Evolutionary conservation across 192 early-diverging fungal genomes (phyloP).

Genomic region (Haplosporangium gracile): DNA sequence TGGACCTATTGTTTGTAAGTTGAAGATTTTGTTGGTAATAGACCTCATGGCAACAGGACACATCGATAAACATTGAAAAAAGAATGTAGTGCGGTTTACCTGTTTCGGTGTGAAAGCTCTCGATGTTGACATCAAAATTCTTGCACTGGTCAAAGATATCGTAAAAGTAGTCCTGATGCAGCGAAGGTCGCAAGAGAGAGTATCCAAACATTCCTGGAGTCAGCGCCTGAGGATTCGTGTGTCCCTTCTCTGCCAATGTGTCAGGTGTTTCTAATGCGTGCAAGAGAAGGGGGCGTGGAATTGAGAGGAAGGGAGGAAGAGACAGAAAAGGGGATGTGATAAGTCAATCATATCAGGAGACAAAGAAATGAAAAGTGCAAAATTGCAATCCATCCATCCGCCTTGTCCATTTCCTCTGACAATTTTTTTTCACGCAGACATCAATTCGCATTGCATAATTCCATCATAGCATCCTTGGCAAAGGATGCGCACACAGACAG

Average conservation of each 20-base stretch:
- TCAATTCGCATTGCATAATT: background rate
- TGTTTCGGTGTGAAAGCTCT: slow-evolving; percentile 87
- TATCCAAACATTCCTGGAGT: slow-evolving; percentile 91
- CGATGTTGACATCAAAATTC: slow-evolving; percentile 72
- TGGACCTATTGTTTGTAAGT: slow-evolving; percentile 62
- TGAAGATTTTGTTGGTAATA: background rate
- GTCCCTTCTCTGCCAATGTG: slow-evolving; percentile 71
- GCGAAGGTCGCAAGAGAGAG: slow-evolving; percentile 72
- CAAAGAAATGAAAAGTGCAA: background rate
- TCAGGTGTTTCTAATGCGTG: slow-evolving; percentile 73
- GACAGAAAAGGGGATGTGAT: background rate
- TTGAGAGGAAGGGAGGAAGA: too few relatives aligned
- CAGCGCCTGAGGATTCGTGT: slow-evolving; percentile 66
- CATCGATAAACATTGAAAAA: background rate
- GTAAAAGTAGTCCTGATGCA: slow-evolving; percentile 79
- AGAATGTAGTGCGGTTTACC: slow-evolving; percentile 31
- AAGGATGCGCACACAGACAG: background rate
- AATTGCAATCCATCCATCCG: background rate
- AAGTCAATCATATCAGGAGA: background rate
- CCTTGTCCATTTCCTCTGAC: background rate
- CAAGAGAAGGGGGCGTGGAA: background rate
- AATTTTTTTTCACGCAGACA: background rate
- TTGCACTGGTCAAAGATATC: slow-evolving; percentile 75
- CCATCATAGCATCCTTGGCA: background rate
- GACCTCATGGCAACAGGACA: background rate